Evolutionary conservation across 2,329 filamentous ascomycete species (phyloP), one percentile per base, ranked within the genome.

Genomic region (Cladosporium sp.): DNA sequence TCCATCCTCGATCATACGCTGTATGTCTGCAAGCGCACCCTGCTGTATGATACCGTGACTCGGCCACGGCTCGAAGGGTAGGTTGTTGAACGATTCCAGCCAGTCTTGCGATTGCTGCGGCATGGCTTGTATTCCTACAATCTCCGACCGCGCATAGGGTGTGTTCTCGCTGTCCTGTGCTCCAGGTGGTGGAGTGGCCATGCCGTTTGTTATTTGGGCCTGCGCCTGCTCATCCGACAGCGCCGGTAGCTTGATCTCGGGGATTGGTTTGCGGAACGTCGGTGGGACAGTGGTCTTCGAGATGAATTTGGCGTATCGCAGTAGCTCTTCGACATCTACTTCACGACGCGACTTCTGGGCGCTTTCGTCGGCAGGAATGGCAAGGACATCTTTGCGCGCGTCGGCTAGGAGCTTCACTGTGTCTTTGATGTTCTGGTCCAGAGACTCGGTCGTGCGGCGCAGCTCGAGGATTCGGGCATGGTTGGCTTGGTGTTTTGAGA

Each of bases 271-370:
- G 52, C 63, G 61, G 58, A 69, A 73, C 2, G 80, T 80, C 0
- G 84, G 84, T 0, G 89, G 88, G 11, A 89, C 77, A 1, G 89
- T 92, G 57, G 85, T 89, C 65, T 84, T 86, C 66, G 84, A 86
- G 63, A 95, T 93, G 56, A 85, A 83, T 38, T 85, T 85, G 18
- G 88, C 89, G 65, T 89, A 93, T 55, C 76, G 78, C 18, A 95
- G 82, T 0, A 95, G 80, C 58, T 91, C 85, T 39, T 83, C 78
- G 63, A 89, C 88, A 3, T 79, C 79, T 43, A 93, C 72, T 18
- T 73, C 66, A 39, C 68, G 68, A 9, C 68, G 63, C 5, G 67
- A 54, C n/a, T 75, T 65, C 4, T 80, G 51, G 13, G 67, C 60
- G 1, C 60, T 57, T 17, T 68, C 68, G 5, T 82, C 84, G 1